Percentiles rank a stretch among this genome's conserved stretches.
phyloP scores from a whole-genome alignment of 192 early-diverging fungal genomes.

The Coemansia guatemalensis region DNA sequence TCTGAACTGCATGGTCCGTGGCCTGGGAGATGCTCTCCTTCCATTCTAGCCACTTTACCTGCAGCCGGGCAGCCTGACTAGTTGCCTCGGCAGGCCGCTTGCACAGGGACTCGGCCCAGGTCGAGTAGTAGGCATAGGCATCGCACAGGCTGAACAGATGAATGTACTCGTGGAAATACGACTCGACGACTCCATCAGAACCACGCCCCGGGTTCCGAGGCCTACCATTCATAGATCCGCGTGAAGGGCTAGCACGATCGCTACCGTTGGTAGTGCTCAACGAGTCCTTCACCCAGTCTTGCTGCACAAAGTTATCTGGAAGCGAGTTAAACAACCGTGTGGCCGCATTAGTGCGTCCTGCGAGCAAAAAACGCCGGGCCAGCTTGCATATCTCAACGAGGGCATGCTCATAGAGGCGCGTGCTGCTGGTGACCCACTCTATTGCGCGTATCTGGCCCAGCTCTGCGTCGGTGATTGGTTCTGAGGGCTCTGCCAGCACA shows the following conservation, averaged over 20 bases:
- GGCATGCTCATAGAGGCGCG: slow-evolving; percentile 47
- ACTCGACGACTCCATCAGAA: neutral
- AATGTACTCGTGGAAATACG: slow-evolving; percentile 50
- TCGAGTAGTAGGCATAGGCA: slow-evolving; percentile 37
- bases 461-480: slow-evolving; percentile 23
- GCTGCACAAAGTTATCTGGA: slow-evolving; percentile 48
- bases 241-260: neutral
- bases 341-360: slow-evolving; percentile 55
- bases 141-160: slow-evolving; percentile 51
- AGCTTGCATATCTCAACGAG: slow-evolving; percentile 53
- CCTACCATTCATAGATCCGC: neutral
- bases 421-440: slow-evolving; percentile 59
- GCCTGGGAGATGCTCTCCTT: slow-evolving; percentile 15
- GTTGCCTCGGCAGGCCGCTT: slow-evolving; percentile 24
- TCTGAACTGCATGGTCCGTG: slow-evolving; percentile 25
- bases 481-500: slow-evolving; percentile 35
- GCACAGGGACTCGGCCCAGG: slow-evolving; percentile 45
- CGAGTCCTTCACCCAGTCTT: slow-evolving; percentile 35
- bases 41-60: slow-evolving; percentile 44
- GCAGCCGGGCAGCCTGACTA: slow-evolving; percentile 8
- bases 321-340: slow-evolving; percentile 50
- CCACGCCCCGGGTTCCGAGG: neutral
- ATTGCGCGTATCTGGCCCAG: slow-evolving; percentile 55
- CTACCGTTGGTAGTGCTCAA: slow-evolving; percentile 1
- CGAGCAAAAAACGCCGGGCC: slow-evolving; percentile 55